Evolutionary conservation across 345 rosid species (phyloP).

Genomic region (Brassica juncea): DNA sequence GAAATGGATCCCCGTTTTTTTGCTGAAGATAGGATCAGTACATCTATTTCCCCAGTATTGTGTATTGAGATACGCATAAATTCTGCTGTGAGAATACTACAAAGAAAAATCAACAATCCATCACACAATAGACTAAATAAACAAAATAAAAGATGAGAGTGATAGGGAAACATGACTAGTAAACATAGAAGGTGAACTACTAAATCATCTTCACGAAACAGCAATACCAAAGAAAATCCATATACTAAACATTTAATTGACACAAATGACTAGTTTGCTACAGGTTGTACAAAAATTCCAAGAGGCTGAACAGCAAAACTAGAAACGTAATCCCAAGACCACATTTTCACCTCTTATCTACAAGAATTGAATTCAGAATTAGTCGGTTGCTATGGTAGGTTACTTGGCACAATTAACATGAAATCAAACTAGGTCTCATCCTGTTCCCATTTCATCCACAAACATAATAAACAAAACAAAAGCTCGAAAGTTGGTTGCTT

Average conservation of each 20-base stretch:
- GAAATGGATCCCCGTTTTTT: slow-evolving; percentile 62
- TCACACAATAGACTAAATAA: slow-evolving; percentile 12
- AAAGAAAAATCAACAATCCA: slow-evolving; percentile 46
- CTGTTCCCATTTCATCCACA: no score
- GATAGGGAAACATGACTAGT: neutral
- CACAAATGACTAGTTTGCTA: neutral
- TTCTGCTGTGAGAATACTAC: slow-evolving; percentile 89
- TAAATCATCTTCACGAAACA: neutral
- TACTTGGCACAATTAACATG: slow-evolving; percentile 6
- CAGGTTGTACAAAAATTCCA: slow-evolving; percentile 16
- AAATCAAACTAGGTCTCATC: no score
- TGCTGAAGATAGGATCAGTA: slow-evolving; percentile 64
- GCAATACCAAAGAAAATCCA: slow-evolving; percentile 19
- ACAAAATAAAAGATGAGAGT: neutral
- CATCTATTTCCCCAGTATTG: slow-evolving; percentile 66
- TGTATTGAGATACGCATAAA: slow-evolving; percentile 88
- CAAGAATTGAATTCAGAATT: neutral
- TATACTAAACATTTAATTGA: neutral
- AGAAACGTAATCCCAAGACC: neutral
- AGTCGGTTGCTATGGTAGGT: slow-evolving; percentile 5
- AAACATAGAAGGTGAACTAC: slow-evolving; percentile 3
- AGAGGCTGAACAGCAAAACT: slow-evolving; percentile 5
- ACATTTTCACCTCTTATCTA: slow-evolving; percentile 6
- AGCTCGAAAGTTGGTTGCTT: neutral
- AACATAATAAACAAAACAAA: no score